A percentile compares a stretch with the other conserved stretches of the same genome.
Conservation (phyloP, 768 basidiomycete genomes). For the Psilocybe cyanescens region DNA sequence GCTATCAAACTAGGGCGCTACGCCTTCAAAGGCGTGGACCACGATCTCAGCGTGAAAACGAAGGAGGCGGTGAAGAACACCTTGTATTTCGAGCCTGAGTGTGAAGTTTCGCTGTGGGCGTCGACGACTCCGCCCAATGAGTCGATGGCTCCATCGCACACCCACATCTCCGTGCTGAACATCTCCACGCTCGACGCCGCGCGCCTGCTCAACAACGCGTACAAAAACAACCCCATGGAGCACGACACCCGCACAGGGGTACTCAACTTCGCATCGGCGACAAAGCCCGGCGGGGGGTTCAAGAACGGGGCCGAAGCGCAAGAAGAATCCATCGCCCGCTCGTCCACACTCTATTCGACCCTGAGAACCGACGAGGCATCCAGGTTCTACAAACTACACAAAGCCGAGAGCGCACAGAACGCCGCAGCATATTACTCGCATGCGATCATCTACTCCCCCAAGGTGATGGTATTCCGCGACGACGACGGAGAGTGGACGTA, state of each 20-base stretch:
- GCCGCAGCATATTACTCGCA: constrained; percentile 70
- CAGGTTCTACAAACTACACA: constrained; percentile 67
- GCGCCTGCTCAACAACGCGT: constrained; percentile 35
- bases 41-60: constrained; percentile 30
- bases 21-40: constrained; percentile 28
- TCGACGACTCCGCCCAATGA: constrained; percentile 15
- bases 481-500: constrained; percentile 60
- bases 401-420: constrained; percentile 35
- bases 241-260: constrained; percentile 50
- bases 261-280: constrained; percentile 80
- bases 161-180: constrained; percentile 55
- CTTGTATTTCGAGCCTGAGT: constrained; percentile 55
- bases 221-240: constrained; percentile 18
- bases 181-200: constrained; percentile 69
- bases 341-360: constrained; percentile 69
- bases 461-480: constrained; percentile 62
- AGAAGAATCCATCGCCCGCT: constrained; percentile 80
- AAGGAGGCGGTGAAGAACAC: constrained; percentile 44
- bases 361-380: constrained; percentile 58
- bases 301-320: constrained; percentile 74
- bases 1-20: constrained; percentile 51
- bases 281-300: constrained; percentile 79
- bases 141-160: constrained; percentile 12
- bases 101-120: constrained; percentile 51
- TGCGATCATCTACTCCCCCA: constrained; percentile 77